Evolutionary conservation across 2,329 filamentous ascomycete genomes (phyloP).

Genomic region (Hypomyces rosellus): DNA sequence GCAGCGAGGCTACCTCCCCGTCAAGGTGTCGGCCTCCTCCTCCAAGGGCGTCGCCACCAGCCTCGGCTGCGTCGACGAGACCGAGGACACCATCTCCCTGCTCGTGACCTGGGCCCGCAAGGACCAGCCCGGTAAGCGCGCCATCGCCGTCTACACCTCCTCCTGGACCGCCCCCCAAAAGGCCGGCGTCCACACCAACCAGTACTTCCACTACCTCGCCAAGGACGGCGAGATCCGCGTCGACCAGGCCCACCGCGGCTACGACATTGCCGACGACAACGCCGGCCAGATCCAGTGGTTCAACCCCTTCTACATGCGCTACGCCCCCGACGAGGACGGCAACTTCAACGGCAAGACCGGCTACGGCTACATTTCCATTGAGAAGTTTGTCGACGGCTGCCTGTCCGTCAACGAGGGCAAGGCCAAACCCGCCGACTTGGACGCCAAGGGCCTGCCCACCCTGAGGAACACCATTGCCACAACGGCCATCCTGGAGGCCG

Average conservation of each 20-base stretch:
- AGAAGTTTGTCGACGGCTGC: constrained; percentile 91
- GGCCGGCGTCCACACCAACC: constrained; percentile 91
- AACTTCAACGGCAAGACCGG: constrained; percentile 89
- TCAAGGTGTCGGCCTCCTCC: constrained; percentile 70
- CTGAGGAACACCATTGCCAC: constrained; percentile 85
- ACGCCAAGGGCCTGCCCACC: constrained; percentile 75
- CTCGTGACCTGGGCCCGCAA: constrained; percentile 83
- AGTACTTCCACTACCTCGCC: constrained; percentile 94
- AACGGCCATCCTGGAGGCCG: constrained; percentile 85
- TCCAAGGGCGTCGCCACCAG: constrained; percentile 72
- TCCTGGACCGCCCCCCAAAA: constrained; percentile 92
- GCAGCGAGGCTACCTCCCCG: constrained; percentile 62
- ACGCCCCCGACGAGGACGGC: constrained; percentile 88
- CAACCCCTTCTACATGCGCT: constrained; percentile 95
- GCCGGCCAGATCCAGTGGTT: constrained; percentile 70
- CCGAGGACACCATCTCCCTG: constrained; percentile 89
- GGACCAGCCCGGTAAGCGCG: constrained; percentile 60
- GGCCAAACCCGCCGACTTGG: constrained; percentile 67
- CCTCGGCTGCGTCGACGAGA: constrained; percentile 71
- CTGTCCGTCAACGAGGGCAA: constrained; percentile 68
- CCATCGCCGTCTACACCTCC: constrained; percentile 86
- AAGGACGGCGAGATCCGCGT: constrained; percentile 78
- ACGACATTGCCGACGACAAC: constrained; percentile 84
- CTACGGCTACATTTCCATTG: constrained; percentile 90
- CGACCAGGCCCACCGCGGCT: constrained; percentile 90